Evolutionary conservation across 768 basidiomycete species (phyloP), one percentile per base, ranked within the genome.

Genomic region (Mycena floridula): DNA sequence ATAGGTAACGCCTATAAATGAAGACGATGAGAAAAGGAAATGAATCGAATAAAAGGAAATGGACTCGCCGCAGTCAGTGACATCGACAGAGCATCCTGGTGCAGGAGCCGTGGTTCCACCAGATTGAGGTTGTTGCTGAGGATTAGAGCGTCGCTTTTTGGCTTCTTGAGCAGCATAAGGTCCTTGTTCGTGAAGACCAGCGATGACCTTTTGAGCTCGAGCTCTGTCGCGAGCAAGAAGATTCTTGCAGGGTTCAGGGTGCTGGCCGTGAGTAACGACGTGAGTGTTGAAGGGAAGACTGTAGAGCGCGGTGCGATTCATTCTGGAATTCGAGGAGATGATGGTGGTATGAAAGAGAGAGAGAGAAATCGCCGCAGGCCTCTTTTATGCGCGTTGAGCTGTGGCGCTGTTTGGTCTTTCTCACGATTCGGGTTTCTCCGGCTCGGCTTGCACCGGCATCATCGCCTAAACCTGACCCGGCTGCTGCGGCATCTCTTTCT

Each of bases 21-120:
- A n/a, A n/a, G n/a, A n/a, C n/a, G n/a, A n/a, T n/a, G n/a, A n/a
- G n/a, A n/a, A n/a, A n/a, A n/a, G n/a, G n/a, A n/a, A n/a, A n/a
- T n/a, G n/a, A n/a, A n/a, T n/a, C n/a, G n/a, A n/a, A n/a, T n/a
- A n/a, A n/a, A n/a, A n/a, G n/a, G n/a, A n/a, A n/a, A n/a, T n/a
- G n/a, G n/a, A n/a, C n/a, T n/a, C n/a, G n/a, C n/a, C n/a, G n/a
- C 79, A 64, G 55, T 81, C 76, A 35, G 74, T 80, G 38, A 74
- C 79, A 40, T 81, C 75, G 46, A 81, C 72, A 38, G 67, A 72
- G 25, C 62, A n/a, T n/a, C 50, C 58, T n/a, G 44, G 27, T 3
- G 50, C 43, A 20, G 53, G 27, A 9, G 53, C 32, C 16, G 46
- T 37, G 15, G 50, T 38, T 15, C 38, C 39, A 27, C 18, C 15